Percentiles rank a stretch among this genome's conserved stretches.
Conservation (phyloP, 148 eudicot genomes). For the Bassia scoparia region DNA sequence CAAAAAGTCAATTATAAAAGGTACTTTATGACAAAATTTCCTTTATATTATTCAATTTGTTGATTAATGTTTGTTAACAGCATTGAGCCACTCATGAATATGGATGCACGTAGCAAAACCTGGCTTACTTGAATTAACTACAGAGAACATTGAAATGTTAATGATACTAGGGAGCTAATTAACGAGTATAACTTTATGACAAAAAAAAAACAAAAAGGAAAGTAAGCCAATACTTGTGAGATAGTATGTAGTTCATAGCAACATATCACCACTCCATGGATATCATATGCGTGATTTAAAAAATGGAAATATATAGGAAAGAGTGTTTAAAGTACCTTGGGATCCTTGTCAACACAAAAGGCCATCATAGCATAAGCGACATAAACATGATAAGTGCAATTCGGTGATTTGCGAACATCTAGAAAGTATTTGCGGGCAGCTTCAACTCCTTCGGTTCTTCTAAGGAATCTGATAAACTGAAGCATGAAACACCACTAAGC, state of each 20-base stretch:
- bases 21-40: not conserved
- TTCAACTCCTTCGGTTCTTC: constrained; percentile 98
- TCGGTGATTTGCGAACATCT: constrained; percentile 84
- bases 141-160: not conserved
- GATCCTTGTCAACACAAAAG: constrained; percentile 96
- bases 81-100: not conserved
- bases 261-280: not conserved
- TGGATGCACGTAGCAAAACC: not conserved
- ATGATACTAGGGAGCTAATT: not conserved
- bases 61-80: not conserved
- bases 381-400: constrained; percentile 93
- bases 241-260: constrained; percentile 11
- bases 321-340: constrained; percentile 51
- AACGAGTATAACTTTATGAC: not conserved
- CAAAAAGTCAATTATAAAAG: too few relatives aligned
- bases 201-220: too few relatives aligned
- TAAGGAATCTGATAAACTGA: constrained; percentile 89
- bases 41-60: not conserved
- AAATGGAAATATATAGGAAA: not conserved
- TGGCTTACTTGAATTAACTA: not conserved
- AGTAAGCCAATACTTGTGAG: not conserved
- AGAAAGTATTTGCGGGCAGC: constrained; percentile 91
- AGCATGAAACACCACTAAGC: constrained; percentile 35
- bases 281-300: constrained; percentile 10
- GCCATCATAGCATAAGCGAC: constrained; percentile 95